A percentile compares a stretch with the other conserved stretches of the same genome.
These are phyloP conservation scores for Yamadazyma pseudoaaseri DNA, from an alignment of 1,139 yeast species.

Conservation along the genomic window DNA sequence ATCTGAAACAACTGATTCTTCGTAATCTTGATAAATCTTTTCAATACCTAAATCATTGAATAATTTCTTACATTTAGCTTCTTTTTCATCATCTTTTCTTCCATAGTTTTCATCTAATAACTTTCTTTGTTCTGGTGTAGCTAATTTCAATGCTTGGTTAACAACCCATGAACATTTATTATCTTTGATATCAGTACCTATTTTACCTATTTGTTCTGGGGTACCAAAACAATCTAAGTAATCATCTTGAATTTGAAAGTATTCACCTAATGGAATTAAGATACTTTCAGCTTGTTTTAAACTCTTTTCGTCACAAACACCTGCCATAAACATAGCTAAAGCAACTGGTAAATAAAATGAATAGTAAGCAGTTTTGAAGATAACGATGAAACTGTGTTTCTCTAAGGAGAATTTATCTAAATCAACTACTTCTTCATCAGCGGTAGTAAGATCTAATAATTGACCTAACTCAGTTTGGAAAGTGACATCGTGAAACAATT, in stretches of 20 bases:
- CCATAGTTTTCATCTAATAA: constrained; percentile 89
- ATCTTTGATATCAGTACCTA: constrained; percentile 98
- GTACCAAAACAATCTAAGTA: constrained; percentile 96
- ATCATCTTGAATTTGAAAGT: constrained; percentile 98
- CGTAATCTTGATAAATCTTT: constrained; percentile 72
- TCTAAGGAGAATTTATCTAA: constrained; percentile 79
- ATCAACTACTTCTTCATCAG: constrained; percentile 94
- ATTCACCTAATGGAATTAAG: constrained; percentile 93
- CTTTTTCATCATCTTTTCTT: constrained; percentile 68
- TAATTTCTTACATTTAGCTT: constrained; percentile 68
- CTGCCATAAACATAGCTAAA: constrained; percentile 92
- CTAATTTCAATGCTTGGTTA: constrained; percentile 85
- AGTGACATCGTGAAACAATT: constrained; percentile 90
- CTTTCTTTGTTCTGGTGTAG: constrained; percentile 76
- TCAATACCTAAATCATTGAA: constrained; percentile 75
- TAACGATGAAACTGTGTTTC: constrained; percentile 93
- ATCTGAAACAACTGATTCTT: constrained; percentile 69
- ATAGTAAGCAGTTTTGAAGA: constrained; percentile 96
- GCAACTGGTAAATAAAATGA: constrained; percentile 98
- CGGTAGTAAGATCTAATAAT: constrained; percentile 89
- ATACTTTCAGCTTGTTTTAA: constrained; percentile 86
- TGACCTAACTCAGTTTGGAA: constrained; percentile 98
- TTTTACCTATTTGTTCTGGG: constrained; percentile 96
- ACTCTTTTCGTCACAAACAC: constrained; percentile 66
- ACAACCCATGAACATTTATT: constrained; percentile 98